These are phyloP conservation scores for Entonaema liquescens DNA, from an alignment of 495 filamentous ascomycete genomes.

Conservation along the genomic window DNA sequence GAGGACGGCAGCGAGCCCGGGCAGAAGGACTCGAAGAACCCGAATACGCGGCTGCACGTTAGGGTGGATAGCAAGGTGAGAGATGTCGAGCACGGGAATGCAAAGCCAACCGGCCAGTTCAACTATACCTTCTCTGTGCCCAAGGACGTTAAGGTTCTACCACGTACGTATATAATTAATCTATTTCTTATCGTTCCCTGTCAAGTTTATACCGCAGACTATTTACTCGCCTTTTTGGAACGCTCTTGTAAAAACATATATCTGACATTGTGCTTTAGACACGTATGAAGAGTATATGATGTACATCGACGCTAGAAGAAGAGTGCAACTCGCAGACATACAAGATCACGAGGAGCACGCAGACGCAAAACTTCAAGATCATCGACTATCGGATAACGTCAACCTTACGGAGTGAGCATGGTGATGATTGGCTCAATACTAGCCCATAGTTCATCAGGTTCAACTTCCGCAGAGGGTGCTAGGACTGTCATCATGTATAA, in stretches of 20 bases:
- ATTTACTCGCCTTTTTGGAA: not conserved
- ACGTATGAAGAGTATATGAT: constrained; percentile 82
- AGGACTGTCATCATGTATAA: not conserved
- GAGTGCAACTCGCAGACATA: constrained; percentile 53
- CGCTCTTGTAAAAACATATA: not conserved
- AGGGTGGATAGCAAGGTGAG: constrained; percentile 80
- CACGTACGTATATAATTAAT: constrained; percentile 45
- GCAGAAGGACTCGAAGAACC: constrained; percentile 46
- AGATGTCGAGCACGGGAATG: constrained; percentile 78
- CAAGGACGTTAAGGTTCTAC: constrained; percentile 77
- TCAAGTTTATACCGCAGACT: not conserved
- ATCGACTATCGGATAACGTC: constrained; percentile 17
- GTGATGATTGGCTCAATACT: not conserved
- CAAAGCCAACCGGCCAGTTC: constrained; percentile 81
- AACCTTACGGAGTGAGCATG: constrained; percentile 40
- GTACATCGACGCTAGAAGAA: constrained; percentile 75
- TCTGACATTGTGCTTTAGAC: constrained; percentile 45
- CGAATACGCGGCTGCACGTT: constrained; percentile 74
- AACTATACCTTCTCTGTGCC: constrained; percentile 86
- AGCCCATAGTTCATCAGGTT: not conserved
- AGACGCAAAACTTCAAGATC: constrained; percentile 6
- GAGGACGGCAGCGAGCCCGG: constrained; percentile 48
- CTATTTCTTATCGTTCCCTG: not conserved
- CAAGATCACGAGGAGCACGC: constrained; percentile 39
- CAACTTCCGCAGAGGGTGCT: not conserved